These are phyloP conservation scores for Colletotrichum abscissum DNA, from an alignment of 2,329 filamentous ascomycete genomes.

Conservation along the genomic window DNA sequence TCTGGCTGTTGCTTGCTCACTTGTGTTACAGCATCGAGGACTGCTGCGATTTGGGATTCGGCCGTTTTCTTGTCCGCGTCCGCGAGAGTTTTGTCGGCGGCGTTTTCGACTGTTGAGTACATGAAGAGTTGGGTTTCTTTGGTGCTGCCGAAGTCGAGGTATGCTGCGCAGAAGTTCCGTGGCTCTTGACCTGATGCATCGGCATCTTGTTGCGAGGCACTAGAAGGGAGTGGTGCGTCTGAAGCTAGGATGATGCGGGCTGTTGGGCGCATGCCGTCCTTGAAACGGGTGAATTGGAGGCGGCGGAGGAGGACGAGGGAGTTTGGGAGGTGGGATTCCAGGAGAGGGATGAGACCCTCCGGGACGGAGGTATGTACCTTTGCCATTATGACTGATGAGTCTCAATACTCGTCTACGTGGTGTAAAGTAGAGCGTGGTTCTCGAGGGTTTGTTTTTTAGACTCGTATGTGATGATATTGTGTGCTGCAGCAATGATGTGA, in stretches of 20 bases:
- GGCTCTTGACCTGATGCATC: too few species aligned
- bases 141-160: slow-evolving; percentile 68
- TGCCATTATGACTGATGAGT: neutral
- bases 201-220: neutral
- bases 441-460: too few species aligned
- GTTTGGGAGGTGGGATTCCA: slow-evolving; percentile 64
- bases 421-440: neutral
- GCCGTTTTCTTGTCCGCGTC: slow-evolving; percentile 40
- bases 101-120: slow-evolving; percentile 64
- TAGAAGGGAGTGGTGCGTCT: slow-evolving; percentile 5
- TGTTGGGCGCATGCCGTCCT: slow-evolving; percentile 53
- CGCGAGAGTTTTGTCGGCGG: neutral
- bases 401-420: neutral
- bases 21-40: slow-evolving; percentile 44
- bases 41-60: slow-evolving; percentile 46
- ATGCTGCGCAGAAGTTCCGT: slow-evolving; percentile 64
- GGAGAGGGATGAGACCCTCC: slow-evolving; percentile 54
- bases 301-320: slow-evolving; percentile 72
- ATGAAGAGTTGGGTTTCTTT: slow-evolving; percentile 76
- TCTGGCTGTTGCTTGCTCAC: slow-evolving; percentile 41
- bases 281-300: slow-evolving; percentile 65
- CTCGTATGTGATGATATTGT: neutral
- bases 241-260: slow-evolving; percentile 55
- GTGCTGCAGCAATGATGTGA: neutral
- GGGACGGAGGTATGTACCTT: slow-evolving; percentile 45